These are phyloP conservation scores for Vachellia pachyceras DNA, from an alignment of 306 rosid genomes.

Conservation along the genomic window DNA sequence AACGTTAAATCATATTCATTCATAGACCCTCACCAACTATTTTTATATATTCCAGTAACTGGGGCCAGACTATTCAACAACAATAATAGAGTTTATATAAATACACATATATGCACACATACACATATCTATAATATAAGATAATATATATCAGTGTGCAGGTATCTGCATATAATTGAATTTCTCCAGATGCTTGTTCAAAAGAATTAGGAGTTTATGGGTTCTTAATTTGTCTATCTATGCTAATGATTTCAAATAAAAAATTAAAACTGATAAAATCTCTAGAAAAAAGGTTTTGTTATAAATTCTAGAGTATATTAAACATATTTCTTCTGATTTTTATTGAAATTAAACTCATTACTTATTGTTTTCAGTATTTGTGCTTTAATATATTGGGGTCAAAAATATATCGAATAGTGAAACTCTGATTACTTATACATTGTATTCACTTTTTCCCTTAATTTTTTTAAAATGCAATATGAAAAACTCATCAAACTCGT, in stretches of 20 bases:
- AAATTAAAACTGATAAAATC: neutral
- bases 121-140: too few relatives aligned
- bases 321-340: neutral
- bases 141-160: neutral
- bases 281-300: neutral
- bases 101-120: too few relatives aligned
- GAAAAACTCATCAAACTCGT: too few relatives aligned
- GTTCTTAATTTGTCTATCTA: neutral
- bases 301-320: neutral
- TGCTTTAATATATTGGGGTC: too few relatives aligned
- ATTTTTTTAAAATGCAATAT: too few relatives aligned
- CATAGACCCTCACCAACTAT: neutral
- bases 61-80: neutral
- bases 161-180: neutral
- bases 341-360: neutral
- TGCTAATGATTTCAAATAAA: neutral
- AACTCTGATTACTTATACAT: too few relatives aligned
- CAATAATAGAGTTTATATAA: neutral
- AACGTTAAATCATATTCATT: neutral
- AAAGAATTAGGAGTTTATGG: neutral
- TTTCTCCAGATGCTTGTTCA: slow-evolving; percentile 1
- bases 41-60: neutral
- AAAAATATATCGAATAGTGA: too few relatives aligned
- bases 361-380: too few relatives aligned
- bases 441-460: too few relatives aligned